A percentile compares a stretch with the other conserved stretches of the same genome.
Conservation (phyloP, 768 basidiomycete species). For the Peribolospora baueri region DNA sequence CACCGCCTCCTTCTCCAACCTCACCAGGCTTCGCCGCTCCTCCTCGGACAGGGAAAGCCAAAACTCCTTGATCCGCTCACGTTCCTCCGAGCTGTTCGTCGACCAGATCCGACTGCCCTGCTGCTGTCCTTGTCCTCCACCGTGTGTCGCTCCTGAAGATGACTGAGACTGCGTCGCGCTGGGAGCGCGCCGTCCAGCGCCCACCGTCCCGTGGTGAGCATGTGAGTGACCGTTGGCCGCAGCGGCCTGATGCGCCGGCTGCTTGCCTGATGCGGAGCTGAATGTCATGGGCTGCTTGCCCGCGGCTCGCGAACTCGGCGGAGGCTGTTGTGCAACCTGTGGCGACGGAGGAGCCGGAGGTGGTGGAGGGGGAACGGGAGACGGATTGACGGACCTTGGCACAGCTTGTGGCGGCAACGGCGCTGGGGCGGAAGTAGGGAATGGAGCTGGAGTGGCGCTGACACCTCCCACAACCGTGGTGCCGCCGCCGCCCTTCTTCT, state of each 20-base stretch:
- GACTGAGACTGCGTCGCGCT: not conserved
- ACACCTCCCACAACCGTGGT: constrained; percentile 6
- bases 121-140: constrained; percentile 14
- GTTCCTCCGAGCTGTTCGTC: constrained; percentile 70
- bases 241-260: not conserved
- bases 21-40: constrained; percentile 73
- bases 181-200: constrained; percentile 3
- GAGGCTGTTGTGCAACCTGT: constrained; percentile 20
- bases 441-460: constrained; percentile 14
- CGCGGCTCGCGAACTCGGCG: constrained; percentile 57
- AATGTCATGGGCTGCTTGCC: constrained; percentile 87
- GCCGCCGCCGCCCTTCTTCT: constrained; percentile 22
- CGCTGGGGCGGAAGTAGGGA: constrained; percentile 9
- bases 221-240: constrained; percentile 6
- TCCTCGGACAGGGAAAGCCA: constrained; percentile 80
- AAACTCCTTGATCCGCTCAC: constrained; percentile 92
- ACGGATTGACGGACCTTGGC: constrained; percentile 7
- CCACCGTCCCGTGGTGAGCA: constrained; percentile 2
- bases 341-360: constrained; percentile 17
- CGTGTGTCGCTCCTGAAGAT: constrained; percentile 2
- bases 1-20: constrained; percentile 94
- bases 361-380: constrained; percentile 12
- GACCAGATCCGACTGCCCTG: constrained; percentile 77
- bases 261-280: constrained; percentile 9
- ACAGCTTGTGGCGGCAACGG: constrained; percentile 11